These are phyloP conservation scores for Dactylellina drechsleri DNA, from an alignment of 2,329 filamentous ascomycete genomes.

Conservation along the genomic window DNA sequence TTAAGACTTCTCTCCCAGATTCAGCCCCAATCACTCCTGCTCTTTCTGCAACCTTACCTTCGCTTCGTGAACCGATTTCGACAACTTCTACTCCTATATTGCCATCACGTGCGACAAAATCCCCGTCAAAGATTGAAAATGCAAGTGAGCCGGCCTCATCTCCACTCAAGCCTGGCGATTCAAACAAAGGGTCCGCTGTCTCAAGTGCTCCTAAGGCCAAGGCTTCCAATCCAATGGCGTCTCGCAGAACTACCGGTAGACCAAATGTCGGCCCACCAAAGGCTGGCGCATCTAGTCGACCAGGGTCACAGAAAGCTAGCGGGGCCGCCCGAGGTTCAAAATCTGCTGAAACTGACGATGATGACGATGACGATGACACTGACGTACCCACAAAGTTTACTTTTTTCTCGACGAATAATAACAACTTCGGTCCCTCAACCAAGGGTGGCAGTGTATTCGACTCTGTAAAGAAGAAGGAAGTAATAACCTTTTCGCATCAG, in stretches of 20 bases:
- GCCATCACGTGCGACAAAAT: not conserved
- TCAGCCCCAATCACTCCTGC: constrained; percentile 33
- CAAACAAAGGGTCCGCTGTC: not conserved
- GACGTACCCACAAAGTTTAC: constrained; percentile 1
- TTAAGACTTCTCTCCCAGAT: constrained; percentile 37
- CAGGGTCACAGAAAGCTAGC: constrained; percentile 43
- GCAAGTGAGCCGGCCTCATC: not conserved
- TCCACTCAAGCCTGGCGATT: not conserved
- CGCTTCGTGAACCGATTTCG: not conserved
- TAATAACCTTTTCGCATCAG: not conserved
- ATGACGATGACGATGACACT: constrained; percentile 1
- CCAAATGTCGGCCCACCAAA: not conserved
- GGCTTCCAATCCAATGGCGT: constrained; percentile 33
- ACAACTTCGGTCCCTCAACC: not conserved
- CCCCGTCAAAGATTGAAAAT: not conserved
- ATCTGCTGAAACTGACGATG: not conserved
- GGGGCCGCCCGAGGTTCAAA: constrained; percentile 22
- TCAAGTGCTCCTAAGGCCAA: constrained; percentile 9
- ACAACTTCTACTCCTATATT: not conserved
- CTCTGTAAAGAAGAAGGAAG: not conserved
- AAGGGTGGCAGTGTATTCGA: constrained; percentile 29
- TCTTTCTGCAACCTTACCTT: not conserved
- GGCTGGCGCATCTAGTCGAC: constrained; percentile 16
- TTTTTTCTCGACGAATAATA: constrained; percentile 14
- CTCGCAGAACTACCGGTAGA: constrained; percentile 18